A percentile compares a stretch with the other conserved stretches of the same genome.
Conservation (phyloP, 306 rosid genomes). For the Vigna hirtella region DNA sequence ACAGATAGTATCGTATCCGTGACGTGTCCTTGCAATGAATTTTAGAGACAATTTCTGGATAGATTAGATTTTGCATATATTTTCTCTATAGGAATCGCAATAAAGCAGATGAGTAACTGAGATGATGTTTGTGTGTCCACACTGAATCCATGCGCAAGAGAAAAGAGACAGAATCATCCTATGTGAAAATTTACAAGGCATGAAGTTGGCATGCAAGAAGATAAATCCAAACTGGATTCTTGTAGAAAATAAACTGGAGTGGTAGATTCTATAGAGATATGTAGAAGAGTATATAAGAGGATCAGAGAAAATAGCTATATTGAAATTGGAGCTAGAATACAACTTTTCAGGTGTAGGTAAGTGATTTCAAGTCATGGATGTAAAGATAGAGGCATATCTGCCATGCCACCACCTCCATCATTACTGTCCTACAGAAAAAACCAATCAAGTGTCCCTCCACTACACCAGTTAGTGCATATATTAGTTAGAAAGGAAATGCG, state of each 20-base stretch:
- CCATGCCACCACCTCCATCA: slow-evolving; percentile 54
- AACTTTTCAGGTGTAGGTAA: slow-evolving; percentile 37
- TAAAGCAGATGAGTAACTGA: not conserved
- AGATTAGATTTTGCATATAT: slow-evolving; percentile 25
- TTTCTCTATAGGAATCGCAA: slow-evolving; percentile 35
- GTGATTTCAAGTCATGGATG: slow-evolving; percentile 65
- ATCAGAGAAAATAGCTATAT: not conserved
- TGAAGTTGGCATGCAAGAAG: slow-evolving; percentile 7
- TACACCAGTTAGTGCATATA: slow-evolving; percentile 45
- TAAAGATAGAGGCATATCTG: slow-evolving; percentile 50
- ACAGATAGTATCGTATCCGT: not conserved
- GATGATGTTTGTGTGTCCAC: slow-evolving; percentile 26
- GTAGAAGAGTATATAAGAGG: not conserved
- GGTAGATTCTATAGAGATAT: slow-evolving; percentile 27
- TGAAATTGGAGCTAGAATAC: not conserved
- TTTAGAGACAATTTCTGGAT: not conserved
- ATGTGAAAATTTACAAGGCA: not conserved
- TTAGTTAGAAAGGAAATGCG: slow-evolving; percentile 34
- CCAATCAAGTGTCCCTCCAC: slow-evolving; percentile 73
- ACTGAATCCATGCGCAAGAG: slow-evolving; percentile 30
- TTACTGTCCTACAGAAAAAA: slow-evolving; percentile 45
- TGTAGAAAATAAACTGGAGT: not conserved
- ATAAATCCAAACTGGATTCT: slow-evolving; percentile 11
- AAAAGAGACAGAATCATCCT: not conserved
- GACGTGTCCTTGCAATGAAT: slow-evolving; percentile 15